Base-by-base conservation (phyloP, 768 basidiomycete genomes). In the Leucocoprinus birnbaumii region DNA sequence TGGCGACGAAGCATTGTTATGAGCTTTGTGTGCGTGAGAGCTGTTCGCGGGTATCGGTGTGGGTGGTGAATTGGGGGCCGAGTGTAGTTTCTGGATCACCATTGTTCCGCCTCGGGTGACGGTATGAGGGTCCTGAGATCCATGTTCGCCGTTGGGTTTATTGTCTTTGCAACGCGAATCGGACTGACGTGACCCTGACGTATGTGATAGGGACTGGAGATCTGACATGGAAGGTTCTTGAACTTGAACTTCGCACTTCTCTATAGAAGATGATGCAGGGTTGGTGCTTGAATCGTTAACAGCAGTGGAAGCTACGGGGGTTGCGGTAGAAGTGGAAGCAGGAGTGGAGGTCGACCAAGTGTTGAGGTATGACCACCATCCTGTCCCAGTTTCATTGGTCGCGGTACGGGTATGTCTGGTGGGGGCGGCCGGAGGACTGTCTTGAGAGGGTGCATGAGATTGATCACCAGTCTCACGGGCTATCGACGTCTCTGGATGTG, bases 281-380 rank as follows among this genome's bases (percentile, higher is more conserved):
- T 5, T n/a, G 13, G 8, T 38, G 31, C 6, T 31, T 5, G 31
- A 31, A 31, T 31, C 11, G 31, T 31, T 31, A 5, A 11, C 5
- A 11, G 5, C 6, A 5, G 5, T 31, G 31, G 31, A 31, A 5
- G 31, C 6, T 31, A 11, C 31, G 31, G 31, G 31, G 31, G 31
- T 31, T 5, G 31, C 31, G 31, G 45, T 5, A 27, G 47, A 43
- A 48, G 37, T 26, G 18, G 54, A 55, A 55, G 54, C 7, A 22
- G n/a, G 38, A 42, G 47, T 14, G 16, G 54, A n/a, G n/a, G n/a
- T n/a, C n/a, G n/a, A 49, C 54, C 54, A 55, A 9, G 47, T 40
- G 16, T n/a, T 38, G 22, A 55, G 27, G 44, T 55, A 55, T 18
- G 48, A 11, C 54, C 46, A 55, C 48, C 38, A 48, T 21, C 45